Percentiles rank a stretch among this genome's conserved stretches.
These are phyloP conservation scores for Cordyceps cateniannulata DNA, from an alignment of 2,329 filamentous ascomycete species.

Conservation along the genomic window DNA sequence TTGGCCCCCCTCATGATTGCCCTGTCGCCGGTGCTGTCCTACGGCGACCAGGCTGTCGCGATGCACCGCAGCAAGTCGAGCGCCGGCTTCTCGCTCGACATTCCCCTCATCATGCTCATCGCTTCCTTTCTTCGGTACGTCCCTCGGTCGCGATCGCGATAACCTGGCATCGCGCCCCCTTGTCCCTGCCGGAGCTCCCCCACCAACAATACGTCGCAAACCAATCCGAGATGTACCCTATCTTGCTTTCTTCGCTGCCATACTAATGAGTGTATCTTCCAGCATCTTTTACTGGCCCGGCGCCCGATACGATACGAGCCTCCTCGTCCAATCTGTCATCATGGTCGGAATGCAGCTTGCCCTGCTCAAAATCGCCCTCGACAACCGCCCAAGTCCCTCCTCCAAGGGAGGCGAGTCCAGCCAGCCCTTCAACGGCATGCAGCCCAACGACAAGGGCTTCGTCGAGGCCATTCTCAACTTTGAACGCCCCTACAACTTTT, in stretches of 20 bases:
- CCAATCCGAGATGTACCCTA: background rate
- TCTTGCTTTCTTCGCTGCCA: constrained; percentile 15
- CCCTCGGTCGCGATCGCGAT: background rate
- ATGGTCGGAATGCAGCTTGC: constrained; percentile 59
- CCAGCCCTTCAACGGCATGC: constrained; percentile 54
- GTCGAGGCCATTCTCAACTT: constrained; percentile 20
- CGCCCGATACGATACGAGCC: constrained; percentile 55
- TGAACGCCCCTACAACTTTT: constrained; percentile 69
- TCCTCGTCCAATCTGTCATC: constrained; percentile 58
- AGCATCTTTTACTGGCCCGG: constrained; percentile 67
- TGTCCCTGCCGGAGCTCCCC: background rate
- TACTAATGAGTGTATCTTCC: constrained; percentile 13
- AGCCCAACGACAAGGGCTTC: constrained; percentile 27
- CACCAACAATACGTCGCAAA: background rate
- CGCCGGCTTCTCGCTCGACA: constrained; percentile 64
- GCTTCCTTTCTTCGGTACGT: constrained; percentile 58
- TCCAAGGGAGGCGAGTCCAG: constrained; percentile 55
- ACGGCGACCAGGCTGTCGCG: constrained; percentile 58
- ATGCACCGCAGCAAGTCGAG: constrained; percentile 60
- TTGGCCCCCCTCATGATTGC: constrained; percentile 58
- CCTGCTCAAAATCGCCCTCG: constrained; percentile 61
- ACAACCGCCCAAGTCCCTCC: constrained; percentile 55
- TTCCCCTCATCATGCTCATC: constrained; percentile 66
- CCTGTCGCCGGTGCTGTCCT: constrained; percentile 57
- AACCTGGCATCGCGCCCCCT: background rate